Evolutionary conservation across 371 early-diverging fungal genomes (phyloP).

Genomic region (Mucor saturninus): DNA sequence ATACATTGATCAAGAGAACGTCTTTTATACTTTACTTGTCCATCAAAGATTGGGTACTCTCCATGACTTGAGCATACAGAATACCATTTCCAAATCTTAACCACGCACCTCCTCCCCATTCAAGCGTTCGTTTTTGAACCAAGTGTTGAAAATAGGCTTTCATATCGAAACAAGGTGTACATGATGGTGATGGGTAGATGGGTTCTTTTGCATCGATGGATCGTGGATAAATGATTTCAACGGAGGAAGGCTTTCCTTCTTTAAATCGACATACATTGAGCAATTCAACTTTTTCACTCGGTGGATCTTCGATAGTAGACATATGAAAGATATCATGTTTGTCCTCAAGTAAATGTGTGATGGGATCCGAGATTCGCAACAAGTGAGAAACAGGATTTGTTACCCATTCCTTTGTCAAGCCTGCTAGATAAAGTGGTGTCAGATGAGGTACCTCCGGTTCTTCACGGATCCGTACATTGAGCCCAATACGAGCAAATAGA

Average conservation of each 20-base stretch:
- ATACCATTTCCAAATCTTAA: constrained; percentile 72
- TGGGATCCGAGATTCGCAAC: constrained; percentile 24
- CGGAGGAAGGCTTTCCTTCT: constrained; percentile 15
- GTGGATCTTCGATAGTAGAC: constrained; percentile 7
- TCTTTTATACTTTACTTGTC: constrained; percentile 63
- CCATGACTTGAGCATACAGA: constrained; percentile 77
- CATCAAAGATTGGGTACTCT: constrained; percentile 90
- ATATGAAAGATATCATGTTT: constrained; percentile 47
- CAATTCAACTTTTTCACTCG: not conserved
- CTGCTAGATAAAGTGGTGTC: constrained; percentile 64
- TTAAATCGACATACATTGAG: constrained; percentile 14
- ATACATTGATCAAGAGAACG: not conserved
- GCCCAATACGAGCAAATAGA: constrained; percentile 57
- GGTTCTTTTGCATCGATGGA: constrained; percentile 23
- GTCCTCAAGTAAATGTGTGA: constrained; percentile 33
- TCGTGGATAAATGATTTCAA: constrained; percentile 22
- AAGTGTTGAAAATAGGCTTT: constrained; percentile 46
- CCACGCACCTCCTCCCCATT: constrained; percentile 34
- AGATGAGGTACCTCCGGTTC: constrained; percentile 36
- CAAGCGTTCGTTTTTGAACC: constrained; percentile 16
- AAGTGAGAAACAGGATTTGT: constrained; percentile 24
- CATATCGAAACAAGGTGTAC: constrained; percentile 54
- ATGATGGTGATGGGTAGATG: constrained; percentile 22
- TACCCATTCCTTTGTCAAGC: constrained; percentile 38
- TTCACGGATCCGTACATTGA: constrained; percentile 44